Conservation (phyloP, 139 green algal species). For the Deuterostichococcus epilithicus region DNA sequence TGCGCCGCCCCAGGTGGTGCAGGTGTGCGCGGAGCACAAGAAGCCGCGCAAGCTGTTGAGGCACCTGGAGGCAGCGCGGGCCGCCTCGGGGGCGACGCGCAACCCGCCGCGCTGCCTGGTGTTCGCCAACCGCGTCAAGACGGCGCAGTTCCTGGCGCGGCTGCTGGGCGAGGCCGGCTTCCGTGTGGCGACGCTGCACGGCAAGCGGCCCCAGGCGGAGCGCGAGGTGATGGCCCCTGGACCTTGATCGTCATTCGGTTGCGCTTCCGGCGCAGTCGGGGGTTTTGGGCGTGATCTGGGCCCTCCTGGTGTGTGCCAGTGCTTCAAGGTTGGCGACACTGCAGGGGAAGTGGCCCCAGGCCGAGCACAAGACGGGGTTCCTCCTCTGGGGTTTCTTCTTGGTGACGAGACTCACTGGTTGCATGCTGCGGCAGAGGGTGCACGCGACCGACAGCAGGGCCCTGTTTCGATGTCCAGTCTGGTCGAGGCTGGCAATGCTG, state of each 20-base stretch:
- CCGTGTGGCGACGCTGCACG: slow-evolving; percentile 67
- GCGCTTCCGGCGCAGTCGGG: no score
- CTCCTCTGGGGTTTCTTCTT: background rate
- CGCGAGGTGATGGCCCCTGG: slow-evolving; percentile 36
- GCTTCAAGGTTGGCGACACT: no score
- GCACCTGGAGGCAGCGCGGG: slow-evolving; percentile 53
- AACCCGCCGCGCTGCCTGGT: slow-evolving; percentile 72
- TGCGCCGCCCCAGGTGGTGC: slow-evolving; percentile 74
- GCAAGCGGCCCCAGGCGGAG: slow-evolving; percentile 69
- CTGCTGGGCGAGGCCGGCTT: slow-evolving; percentile 25
- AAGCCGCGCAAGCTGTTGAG: slow-evolving; percentile 80
- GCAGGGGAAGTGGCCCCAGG: no score
- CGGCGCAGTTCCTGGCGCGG: slow-evolving; percentile 42
- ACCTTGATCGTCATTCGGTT: no score
- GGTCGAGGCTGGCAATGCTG: slow-evolving; percentile 51
- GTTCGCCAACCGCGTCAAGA: slow-evolving; percentile 89
- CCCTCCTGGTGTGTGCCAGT: no score
- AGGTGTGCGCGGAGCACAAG: slow-evolving; percentile 94
- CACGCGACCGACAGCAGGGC: slow-evolving; percentile 60
- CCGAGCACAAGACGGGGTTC: background rate
- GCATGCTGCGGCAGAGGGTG: slow-evolving; percentile 27
- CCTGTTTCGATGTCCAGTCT: slow-evolving; percentile 16
- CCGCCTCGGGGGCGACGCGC: slow-evolving; percentile 24
- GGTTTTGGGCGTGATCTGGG: no score
- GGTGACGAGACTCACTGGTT: no score